Conservation (phyloP, 371 early-diverging fungal species). For the Coemansia sp. region DNA sequence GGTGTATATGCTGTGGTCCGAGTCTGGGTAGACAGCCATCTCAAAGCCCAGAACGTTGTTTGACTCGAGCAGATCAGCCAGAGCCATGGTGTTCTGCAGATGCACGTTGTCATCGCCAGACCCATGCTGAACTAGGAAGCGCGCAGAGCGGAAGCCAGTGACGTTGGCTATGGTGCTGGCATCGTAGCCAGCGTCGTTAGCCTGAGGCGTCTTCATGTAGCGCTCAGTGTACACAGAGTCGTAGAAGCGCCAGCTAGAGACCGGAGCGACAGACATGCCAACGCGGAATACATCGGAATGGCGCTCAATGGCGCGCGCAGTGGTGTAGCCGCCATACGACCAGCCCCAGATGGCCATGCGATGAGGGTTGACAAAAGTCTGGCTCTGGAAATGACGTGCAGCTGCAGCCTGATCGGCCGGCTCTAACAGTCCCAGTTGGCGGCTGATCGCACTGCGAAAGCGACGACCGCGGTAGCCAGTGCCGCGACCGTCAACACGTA, state of each 20-base stretch:
- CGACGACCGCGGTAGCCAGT: conserved; percentile 84
- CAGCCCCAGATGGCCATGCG: conserved; percentile 97
- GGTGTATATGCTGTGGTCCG: conserved; percentile 66
- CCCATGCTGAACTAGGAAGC: conserved; percentile 88
- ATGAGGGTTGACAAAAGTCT: conserved; percentile 73
- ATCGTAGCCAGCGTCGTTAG: conserved; percentile 78
- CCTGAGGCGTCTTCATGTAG: conserved; percentile 85
- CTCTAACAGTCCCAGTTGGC: conserved; percentile 80
- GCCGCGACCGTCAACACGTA: conserved; percentile 85
- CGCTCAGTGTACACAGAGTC: conserved; percentile 96
- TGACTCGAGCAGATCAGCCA: conserved; percentile 76
- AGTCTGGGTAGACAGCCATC: conserved; percentile 84
- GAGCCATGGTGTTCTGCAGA: conserved; percentile 79
- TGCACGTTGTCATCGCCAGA: conserved; percentile 93
- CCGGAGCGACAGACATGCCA: conserved; percentile 95
- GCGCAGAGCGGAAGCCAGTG: conserved; percentile 74
- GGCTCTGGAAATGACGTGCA: conserved; percentile 66
- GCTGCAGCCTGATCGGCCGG: conserved; percentile 83
- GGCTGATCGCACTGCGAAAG: conserved; percentile 74
- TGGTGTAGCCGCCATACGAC: conserved; percentile 93
- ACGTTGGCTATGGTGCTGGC: conserved; percentile 75
- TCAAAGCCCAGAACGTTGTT: conserved; percentile 72
- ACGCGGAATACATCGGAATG: conserved; percentile 76
- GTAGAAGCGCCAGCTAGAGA: conserved; percentile 86
- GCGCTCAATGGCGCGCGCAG: conserved; percentile 82